Evolutionary conservation across 1,284 basidiomycete genomes (phyloP).

Genomic region (Somion occarium): DNA sequence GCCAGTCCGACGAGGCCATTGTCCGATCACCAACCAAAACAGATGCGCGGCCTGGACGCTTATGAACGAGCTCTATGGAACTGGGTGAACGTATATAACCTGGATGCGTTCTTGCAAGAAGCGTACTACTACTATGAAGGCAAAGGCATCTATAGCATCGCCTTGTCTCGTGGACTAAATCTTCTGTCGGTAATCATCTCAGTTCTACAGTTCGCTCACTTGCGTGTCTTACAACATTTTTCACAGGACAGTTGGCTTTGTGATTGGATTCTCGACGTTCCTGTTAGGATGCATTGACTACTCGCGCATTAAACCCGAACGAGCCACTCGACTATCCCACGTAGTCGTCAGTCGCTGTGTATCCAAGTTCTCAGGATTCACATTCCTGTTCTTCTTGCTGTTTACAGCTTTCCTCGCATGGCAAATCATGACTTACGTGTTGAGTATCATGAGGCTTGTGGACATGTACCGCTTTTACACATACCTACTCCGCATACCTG

Average conservation of each 20-base stretch:
- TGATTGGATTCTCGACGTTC: constrained; percentile 96
- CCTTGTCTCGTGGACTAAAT: constrained; percentile 81
- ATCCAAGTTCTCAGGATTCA: constrained; percentile 77
- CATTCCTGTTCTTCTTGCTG: constrained; percentile 75
- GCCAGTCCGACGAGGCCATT: constrained; percentile 18
- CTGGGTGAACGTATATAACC: constrained; percentile 97
- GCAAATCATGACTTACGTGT: constrained; percentile 62
- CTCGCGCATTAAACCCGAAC: constrained; percentile 62
- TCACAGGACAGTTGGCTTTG: constrained; percentile 90
- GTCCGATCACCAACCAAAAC: constrained; percentile 35
- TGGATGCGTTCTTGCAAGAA: constrained; percentile 93
- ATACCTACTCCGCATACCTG: constrained; percentile 71
- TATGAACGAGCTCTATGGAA: constrained; percentile 94
- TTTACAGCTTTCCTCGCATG: constrained; percentile 81
- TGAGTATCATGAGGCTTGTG: constrained; percentile 69
- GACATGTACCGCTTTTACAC: constrained; percentile 95
- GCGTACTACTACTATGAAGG: constrained; percentile 96
- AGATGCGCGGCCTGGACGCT: constrained; percentile 70
- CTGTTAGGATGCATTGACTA: constrained; percentile 95
- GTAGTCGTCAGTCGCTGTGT: constrained; percentile 80
- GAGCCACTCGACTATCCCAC: constrained; percentile 66
- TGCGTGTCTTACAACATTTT: constrained; percentile 21
- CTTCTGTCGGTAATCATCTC: constrained; percentile 68
- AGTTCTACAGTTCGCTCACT: constrained; percentile 12
- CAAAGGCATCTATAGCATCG: constrained; percentile 94